These are phyloP conservation scores for Colletotrichum sp. DNA, from an alignment of 2,329 filamentous ascomycete species.

Conservation along the genomic window DNA sequence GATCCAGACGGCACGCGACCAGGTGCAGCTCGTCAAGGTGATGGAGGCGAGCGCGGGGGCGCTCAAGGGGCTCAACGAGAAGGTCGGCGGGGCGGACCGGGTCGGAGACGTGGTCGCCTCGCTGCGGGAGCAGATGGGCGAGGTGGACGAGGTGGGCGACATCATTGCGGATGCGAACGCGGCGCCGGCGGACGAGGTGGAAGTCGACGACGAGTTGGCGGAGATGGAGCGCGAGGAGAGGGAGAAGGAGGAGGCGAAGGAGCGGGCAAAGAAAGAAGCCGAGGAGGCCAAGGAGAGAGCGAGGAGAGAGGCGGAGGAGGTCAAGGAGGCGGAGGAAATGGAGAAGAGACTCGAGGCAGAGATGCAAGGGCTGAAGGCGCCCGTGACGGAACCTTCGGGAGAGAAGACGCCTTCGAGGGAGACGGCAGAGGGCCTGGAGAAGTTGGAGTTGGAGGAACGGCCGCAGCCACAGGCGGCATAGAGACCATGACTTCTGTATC, in stretches of 20 bases:
- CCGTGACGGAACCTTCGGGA: slow-evolving; percentile 14
- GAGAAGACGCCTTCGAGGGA: slow-evolving; percentile 28
- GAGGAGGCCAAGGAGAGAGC: slow-evolving; percentile 44
- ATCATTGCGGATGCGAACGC: slow-evolving; percentile 72
- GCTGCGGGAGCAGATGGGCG: slow-evolving; percentile 79
- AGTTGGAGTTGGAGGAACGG: slow-evolving; percentile 41
- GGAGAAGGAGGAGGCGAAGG: slow-evolving; percentile 54
- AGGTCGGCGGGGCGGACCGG: slow-evolving; percentile 76
- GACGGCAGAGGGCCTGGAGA: slow-evolving; percentile 39
- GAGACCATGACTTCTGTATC: not conserved
- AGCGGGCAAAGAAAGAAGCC: slow-evolving; percentile 43
- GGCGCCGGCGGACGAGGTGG: slow-evolving; percentile 72
- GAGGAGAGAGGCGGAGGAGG: slow-evolving; percentile 48
- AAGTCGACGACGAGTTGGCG: slow-evolving; percentile 88
- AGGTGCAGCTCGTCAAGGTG: slow-evolving; percentile 81
- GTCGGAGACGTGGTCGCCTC: slow-evolving; percentile 79
- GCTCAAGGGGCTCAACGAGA: slow-evolving; percentile 74
- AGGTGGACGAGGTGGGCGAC: slow-evolving; percentile 81
- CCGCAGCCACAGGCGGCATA: slow-evolving; percentile 23
- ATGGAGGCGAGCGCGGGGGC: slow-evolving; percentile 81
- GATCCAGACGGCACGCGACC: slow-evolving; percentile 85
- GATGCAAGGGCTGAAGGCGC: slow-evolving; percentile 2
- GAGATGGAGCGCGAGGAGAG: slow-evolving; percentile 69
- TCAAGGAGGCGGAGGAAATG: slow-evolving; percentile 54
- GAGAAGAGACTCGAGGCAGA: slow-evolving; percentile 52